These are phyloP conservation scores for Fusarium dimerum DNA, from an alignment of 2,329 filamentous ascomycete species.

Conservation along the genomic window DNA sequence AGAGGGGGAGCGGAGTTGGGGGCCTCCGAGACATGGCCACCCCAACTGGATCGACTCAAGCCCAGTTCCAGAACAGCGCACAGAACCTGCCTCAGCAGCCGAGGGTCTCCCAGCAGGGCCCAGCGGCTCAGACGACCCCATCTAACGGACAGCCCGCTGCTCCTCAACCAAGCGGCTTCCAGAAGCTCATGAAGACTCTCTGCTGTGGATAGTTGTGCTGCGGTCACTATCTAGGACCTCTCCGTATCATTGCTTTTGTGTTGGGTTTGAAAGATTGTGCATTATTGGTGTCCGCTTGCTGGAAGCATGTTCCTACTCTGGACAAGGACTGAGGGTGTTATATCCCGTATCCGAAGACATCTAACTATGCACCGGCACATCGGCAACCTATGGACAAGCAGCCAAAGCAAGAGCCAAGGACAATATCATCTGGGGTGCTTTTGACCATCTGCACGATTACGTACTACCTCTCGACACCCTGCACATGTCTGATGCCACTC, in stretches of 20 bases:
- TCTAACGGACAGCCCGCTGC: slow-evolving; percentile 62
- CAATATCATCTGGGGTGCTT: not conserved
- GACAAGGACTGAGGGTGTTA: not conserved
- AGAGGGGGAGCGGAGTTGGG: slow-evolving; percentile 75
- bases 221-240: slow-evolving; percentile 30
- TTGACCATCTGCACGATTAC: not conserved
- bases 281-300: slow-evolving; percentile 5
- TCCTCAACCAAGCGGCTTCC: slow-evolving; percentile 76
- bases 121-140: slow-evolving; percentile 55
- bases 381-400: not conserved
- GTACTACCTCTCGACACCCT: not conserved
- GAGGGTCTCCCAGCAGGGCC: slow-evolving; percentile 61
- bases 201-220: slow-evolving; percentile 73
- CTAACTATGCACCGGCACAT: not conserved
- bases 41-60: slow-evolving; percentile 87
- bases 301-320: not conserved
- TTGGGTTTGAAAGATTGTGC: slow-evolving; percentile 22
- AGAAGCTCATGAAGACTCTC: slow-evolving; percentile 89
- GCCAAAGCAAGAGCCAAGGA: not conserved
- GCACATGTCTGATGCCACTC: not conserved
- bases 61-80: slow-evolving; percentile 94
- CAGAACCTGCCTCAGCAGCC: slow-evolving; percentile 77
- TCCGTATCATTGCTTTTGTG: slow-evolving; percentile 30
- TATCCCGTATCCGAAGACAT: not conserved
- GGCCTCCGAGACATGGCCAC: slow-evolving; percentile 76